A percentile compares a stretch with the other conserved stretches of the same genome.
These are phyloP conservation scores for Phytopythium cucurbitacearum DNA, from an alignment of 352 stramenopile genomes.

Conservation along the genomic window DNA sequence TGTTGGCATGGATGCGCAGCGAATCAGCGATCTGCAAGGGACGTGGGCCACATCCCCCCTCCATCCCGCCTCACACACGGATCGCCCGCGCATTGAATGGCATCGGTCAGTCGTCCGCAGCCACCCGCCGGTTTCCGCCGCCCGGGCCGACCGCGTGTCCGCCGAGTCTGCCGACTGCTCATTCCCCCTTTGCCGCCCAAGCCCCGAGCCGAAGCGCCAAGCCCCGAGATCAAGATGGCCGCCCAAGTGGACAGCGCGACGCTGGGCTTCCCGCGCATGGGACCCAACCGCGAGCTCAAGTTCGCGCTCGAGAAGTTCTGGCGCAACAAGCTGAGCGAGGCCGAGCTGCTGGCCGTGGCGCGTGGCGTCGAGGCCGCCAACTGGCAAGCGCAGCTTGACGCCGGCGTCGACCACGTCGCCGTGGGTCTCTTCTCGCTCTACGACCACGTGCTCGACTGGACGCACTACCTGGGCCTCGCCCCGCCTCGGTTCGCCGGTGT, in stretches of 20 bases:
- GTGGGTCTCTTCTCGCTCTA: slow-evolving; percentile 90
- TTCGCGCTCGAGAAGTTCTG: slow-evolving; percentile 93
- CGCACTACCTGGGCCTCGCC: slow-evolving; percentile 73
- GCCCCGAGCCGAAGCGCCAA: slow-evolving; percentile 15
- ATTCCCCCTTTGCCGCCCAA: slow-evolving; percentile 64
- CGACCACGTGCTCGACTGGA: slow-evolving; percentile 90
- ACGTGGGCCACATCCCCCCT: slow-evolving; percentile 42
- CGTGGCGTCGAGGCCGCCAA: slow-evolving; percentile 76
- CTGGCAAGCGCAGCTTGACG: slow-evolving; percentile 82
- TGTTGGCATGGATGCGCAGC: slow-evolving; percentile 5
- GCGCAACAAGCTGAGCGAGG: slow-evolving; percentile 74
- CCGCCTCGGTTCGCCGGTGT: slow-evolving; percentile 77
- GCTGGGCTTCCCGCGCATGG: slow-evolving; percentile 91
- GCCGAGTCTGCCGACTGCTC: slow-evolving; percentile 6
- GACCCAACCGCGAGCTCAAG: slow-evolving; percentile 92
- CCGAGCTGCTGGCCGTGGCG: slow-evolving; percentile 77
- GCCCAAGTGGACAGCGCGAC: slow-evolving; percentile 67
- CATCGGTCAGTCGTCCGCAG: too few relatives aligned
- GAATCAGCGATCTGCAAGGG: slow-evolving; percentile 41
- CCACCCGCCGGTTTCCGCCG: too few relatives aligned
- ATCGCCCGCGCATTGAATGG: not conserved
- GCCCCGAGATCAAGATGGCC: slow-evolving; percentile 19
- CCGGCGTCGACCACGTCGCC: slow-evolving; percentile 72
- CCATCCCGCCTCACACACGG: slow-evolving; percentile 4
- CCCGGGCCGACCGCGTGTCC: not conserved